phyloP scores from a whole-genome alignment of 1,139 yeast genomes.

The Wickerhamomyces sp. region DNA sequence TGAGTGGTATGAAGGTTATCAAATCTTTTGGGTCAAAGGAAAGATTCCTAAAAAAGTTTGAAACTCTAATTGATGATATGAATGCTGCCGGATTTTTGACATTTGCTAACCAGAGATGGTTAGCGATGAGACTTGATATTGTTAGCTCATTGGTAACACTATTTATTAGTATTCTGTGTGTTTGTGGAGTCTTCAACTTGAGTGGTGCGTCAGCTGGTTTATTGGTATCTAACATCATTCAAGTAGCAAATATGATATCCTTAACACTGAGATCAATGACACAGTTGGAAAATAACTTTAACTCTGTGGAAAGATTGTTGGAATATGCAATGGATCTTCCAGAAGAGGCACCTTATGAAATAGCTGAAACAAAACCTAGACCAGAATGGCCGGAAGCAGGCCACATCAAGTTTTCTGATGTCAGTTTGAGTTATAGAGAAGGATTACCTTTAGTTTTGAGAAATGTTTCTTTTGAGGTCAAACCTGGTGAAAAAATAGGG shows the following conservation, averaged over 20 bases:
- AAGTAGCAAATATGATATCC: conserved; percentile 44
- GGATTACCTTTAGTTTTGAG: conserved; percentile 62
- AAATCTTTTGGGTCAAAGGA: conserved; percentile 48
- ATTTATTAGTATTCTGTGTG: conserved; percentile 53
- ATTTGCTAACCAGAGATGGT: conserved; percentile 71
- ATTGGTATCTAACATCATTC: conserved; percentile 55
- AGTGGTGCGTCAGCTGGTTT: conserved; percentile 69
- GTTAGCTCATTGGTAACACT: conserved; percentile 44
- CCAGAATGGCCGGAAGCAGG: conserved; percentile 54
- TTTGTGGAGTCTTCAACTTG: conserved; percentile 54
- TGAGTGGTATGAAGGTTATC: conserved; percentile 64
- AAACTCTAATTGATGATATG: conserved; percentile 48
- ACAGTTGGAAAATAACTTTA: conserved; percentile 74
- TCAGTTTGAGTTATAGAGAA: conserved; percentile 59
- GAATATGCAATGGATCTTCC: conserved; percentile 66
- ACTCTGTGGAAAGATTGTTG: conserved; percentile 70
- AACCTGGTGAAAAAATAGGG: conserved; percentile 60
- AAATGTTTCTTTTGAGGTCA: conserved; percentile 38
- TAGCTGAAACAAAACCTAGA: conserved; percentile 48
- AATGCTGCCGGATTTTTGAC: conserved; percentile 63
- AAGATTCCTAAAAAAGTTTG: conserved; percentile 45
- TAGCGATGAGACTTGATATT: conserved; percentile 54
- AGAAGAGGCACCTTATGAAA: conserved; percentile 52
- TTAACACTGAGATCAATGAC: conserved; percentile 48
- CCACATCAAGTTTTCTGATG: conserved; percentile 48